Evolutionary conservation across 345 rosid species (phyloP).

Genomic region (Heritiera fomes): DNA sequence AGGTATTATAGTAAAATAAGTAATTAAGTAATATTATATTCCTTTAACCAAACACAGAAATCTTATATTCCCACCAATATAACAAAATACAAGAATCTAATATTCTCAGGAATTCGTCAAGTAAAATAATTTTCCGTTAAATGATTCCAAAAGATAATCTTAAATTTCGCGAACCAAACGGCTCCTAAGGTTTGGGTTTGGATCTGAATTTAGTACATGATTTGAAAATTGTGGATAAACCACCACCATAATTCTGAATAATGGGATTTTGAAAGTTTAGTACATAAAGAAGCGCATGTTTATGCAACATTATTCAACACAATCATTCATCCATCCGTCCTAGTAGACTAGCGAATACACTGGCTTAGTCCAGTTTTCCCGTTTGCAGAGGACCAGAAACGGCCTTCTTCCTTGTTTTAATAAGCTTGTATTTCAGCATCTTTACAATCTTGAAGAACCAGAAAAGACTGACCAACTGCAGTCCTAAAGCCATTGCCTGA

Average conservation of each 20-base stretch:
- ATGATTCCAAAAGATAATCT: too few relatives aligned
- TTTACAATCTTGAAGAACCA: constrained; percentile 84
- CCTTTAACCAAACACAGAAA: too few relatives aligned
- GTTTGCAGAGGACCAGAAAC: neutral
- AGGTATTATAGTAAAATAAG: too few relatives aligned
- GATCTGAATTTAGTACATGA: too few relatives aligned
- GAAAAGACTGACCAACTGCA: constrained; percentile 76
- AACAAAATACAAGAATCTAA: too few relatives aligned
- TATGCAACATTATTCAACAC: neutral
- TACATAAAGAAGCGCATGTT: neutral
- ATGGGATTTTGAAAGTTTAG: neutral
- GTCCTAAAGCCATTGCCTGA: constrained; percentile 72
- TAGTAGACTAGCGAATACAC: neutral
- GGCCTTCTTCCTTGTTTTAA: constrained; percentile 34
- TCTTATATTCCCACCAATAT: too few relatives aligned
- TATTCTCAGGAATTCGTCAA: too few relatives aligned
- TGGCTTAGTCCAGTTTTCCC: neutral
- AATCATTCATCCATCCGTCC: neutral
- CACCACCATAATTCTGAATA: neutral
- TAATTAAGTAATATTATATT: too few relatives aligned
- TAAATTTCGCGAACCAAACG: too few relatives aligned
- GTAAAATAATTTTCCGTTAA: too few relatives aligned
- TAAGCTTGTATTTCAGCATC: constrained; percentile 71
- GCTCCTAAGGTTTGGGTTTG: too few relatives aligned
- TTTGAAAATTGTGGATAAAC: too few relatives aligned